Evolutionary conservation across 2,329 filamentous ascomycete genomes (phyloP), one percentile per base, ranked within the genome.

Genomic region (Neonectria sp.): DNA sequence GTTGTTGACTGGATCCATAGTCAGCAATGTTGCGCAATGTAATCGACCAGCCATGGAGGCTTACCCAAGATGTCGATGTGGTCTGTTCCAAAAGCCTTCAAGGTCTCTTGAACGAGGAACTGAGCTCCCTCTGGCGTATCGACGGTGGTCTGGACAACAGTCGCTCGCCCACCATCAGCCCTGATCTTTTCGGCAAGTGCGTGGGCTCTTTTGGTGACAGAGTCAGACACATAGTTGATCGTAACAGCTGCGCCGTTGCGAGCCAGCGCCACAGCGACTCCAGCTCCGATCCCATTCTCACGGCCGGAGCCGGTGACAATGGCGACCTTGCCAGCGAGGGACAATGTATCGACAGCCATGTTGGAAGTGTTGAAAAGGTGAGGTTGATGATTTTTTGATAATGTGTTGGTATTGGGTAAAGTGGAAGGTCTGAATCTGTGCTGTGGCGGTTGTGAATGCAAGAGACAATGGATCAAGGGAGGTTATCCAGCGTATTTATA

Each of bases 251-350:
- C 83, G 8, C 83, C 83, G 67, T 82, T 82, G 5, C 79, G 78
- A 17, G 82, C 82, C 0, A 85, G 76, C 0, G 79, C 77, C 1
- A 60, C 59, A n/a, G 81, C 83, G 17, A 83, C 83, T 17, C 75
- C 82, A 4, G 83, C 83, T 6, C 83, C 83, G 11, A 84, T 83
- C 3, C 82, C 82, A 52, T 82, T 84, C 29, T 84, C 81, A 5
- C 79, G 78, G 17, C 82, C 82, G 11, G 83, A 84, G 29, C 83
- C 84, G 1, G 84, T 86, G 9, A 86, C 74, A 40, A 86, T 82
- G 65, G 83, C 83, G 1, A 80, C 72, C 67, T 85, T 85, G 61
- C 79, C 80, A 17, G 73, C 64, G 15, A 85, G 79, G 5, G 77
- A 80, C 21, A 85, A 75, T 1, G 75, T 79, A 11, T 83, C 81